phyloP scores from a whole-genome alignment of 148 eudicot genomes.

The Rhododendron vialii region DNA sequence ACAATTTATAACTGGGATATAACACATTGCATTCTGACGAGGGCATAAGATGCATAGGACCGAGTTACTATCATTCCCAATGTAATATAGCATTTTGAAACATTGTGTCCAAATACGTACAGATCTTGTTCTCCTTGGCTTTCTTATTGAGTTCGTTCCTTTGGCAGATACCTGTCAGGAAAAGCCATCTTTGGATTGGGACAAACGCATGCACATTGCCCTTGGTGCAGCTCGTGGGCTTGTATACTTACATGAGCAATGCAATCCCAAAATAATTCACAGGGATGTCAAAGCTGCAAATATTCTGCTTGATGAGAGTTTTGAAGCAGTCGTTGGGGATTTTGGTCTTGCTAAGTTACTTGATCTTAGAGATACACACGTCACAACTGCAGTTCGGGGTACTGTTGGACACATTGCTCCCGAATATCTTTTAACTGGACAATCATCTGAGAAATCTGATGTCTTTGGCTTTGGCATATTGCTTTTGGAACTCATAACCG shows the following conservation, averaged over 20 bases:
- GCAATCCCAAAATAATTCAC: conserved; percentile 88
- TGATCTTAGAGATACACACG: conserved; percentile 81
- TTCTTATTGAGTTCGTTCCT: conserved; percentile 1
- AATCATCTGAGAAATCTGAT: conserved; percentile 91
- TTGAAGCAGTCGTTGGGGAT: conserved; percentile 96
- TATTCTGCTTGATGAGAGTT: conserved; percentile 75
- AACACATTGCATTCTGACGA: neutral
- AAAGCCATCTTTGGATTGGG: conserved; percentile 77
- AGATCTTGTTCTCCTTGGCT: neutral
- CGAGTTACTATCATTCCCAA: neutral
- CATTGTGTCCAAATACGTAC: neutral
- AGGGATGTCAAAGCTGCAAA: conserved; percentile 97
- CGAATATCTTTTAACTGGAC: conserved; percentile 93
- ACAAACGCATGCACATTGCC: conserved; percentile 75
- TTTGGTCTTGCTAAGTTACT: conserved; percentile 97
- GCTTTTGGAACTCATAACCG: conserved; percentile 86
- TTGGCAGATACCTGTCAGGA: conserved; percentile 52
- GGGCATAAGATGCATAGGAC: neutral
- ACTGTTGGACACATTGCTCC: conserved; percentile 95
- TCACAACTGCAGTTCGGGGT: conserved; percentile 95
- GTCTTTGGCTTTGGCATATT: conserved; percentile 91
- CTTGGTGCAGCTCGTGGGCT: conserved; percentile 87
- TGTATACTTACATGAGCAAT: conserved; percentile 84
- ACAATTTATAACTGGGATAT: neutral
- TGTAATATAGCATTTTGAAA: neutral